Base-by-base conservation (phyloP, 2,329 filamentous ascomycete genomes). In the Microdochium bolleyi region DNA sequence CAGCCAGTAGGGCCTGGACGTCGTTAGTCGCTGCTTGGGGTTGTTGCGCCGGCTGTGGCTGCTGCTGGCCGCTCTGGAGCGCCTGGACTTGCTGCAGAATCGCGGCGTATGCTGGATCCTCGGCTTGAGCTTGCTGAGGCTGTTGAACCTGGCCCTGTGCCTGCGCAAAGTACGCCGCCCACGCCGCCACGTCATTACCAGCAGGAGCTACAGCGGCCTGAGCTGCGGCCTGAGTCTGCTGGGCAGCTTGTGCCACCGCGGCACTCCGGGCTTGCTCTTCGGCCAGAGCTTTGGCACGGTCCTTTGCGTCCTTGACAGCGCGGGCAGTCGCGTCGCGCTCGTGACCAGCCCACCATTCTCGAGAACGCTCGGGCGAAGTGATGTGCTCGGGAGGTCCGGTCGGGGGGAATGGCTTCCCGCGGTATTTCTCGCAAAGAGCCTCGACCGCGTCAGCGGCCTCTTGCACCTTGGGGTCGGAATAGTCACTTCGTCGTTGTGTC, bases 311-410 rank as follows among this genome's bases (percentile, higher is more conserved):
- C 50, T 63, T 68, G 52, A 71, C 71, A 49, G 73, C 66, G 48
- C 68, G 69, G 1, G 63, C 61, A 9, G 69, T 64, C 13, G 62
- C 48, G 51, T 73, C 73, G 54, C 68, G 71, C 52, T 71, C 70
- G 55, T 73, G 76, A 0, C 77, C 78, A 11, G 73, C 64, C 67
- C 74, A 76, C 79, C 80, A 84, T 56, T 79, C 73, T 10, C 73
- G 72, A 0, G 75, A 67, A 55, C 72, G 72, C 30, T 74, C 73
- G 2, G 72, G 63, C 30, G 77, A 70, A 22, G 73, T 65, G 57
- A 83, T 71, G 72, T 78, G 80, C 19, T 73, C 71, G 1, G 81
- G 79, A 3, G 80, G 76, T 46, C 77, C 71, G 1, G 61, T 73
- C 2, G 79, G 66, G 14, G 78, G 79, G 55, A 71, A 79, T 7